phyloP scores from a whole-genome alignment of 331 rosid genomes.

The Arachis monticola region DNA sequence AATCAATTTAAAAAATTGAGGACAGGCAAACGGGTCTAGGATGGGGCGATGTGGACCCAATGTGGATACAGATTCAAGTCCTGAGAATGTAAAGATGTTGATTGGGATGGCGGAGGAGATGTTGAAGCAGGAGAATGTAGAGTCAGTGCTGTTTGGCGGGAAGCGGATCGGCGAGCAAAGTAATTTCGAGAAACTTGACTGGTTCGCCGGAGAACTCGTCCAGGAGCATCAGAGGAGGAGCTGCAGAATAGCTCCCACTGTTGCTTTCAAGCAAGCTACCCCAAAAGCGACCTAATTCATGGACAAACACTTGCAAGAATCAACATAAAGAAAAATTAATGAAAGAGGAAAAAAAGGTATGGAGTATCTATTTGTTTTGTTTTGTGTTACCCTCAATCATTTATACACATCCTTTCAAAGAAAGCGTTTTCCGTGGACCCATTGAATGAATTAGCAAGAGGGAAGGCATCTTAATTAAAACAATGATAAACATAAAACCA shows the following conservation, averaged over 20 bases:
- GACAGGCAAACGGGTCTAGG: slow-evolving; percentile 87
- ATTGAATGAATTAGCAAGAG: slow-evolving; percentile 30
- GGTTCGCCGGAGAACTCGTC: slow-evolving; percentile 97
- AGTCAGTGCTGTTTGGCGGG: slow-evolving; percentile 91
- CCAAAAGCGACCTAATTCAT: slow-evolving; percentile 55
- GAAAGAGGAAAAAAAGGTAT: slow-evolving; percentile 43
- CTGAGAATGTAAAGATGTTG: slow-evolving; percentile 79
- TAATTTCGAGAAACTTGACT: slow-evolving; percentile 89
- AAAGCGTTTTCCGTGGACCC: slow-evolving; percentile 48
- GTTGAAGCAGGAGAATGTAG: slow-evolving; percentile 97
- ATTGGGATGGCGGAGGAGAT: slow-evolving; percentile 80
- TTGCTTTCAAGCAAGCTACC: slow-evolving; percentile 97
- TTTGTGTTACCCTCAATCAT: slow-evolving; percentile 41
- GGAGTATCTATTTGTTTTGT: slow-evolving; percentile 44
- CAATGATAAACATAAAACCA: background rate
- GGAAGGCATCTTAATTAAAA: slow-evolving; percentile 37
- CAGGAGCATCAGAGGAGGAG: slow-evolving; percentile 99
- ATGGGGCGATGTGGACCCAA: slow-evolving; percentile 79
- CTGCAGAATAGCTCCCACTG: slow-evolving; percentile 99
- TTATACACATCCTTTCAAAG: slow-evolving; percentile 44
- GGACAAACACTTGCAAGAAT: slow-evolving; percentile 19
- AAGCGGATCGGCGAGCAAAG: slow-evolving; percentile 84
- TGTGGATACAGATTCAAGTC: slow-evolving; percentile 84
- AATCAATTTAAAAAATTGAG: slow-evolving; percentile 10
- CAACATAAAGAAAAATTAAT: slow-evolving; percentile 35